Base-by-base conservation (phyloP, 805 yeast species). In the Kodamaea lidongshanica region DNA sequence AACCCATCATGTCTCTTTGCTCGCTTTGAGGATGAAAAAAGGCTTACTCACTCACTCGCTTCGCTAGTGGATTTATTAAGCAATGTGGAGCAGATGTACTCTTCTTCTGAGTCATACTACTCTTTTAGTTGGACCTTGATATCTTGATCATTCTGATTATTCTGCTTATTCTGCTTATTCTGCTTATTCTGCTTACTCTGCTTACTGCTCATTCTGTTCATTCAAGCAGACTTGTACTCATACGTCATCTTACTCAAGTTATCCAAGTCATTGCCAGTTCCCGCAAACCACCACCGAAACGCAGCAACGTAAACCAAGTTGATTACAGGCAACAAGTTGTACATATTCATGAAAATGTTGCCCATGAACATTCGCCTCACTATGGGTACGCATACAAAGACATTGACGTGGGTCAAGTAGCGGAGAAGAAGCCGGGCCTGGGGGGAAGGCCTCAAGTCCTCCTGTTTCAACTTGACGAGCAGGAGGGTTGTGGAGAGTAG, bases 181-280 rank as follows among this genome's bases (percentile, higher is more conserved):
- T n/a, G n/a, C n/a, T n/a, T n/a, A n/a, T n/a, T n/a, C n/a, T n/a
- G n/a, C n/a, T n/a, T n/a, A n/a, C n/a, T n/a, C n/a, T n/a, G n/a
- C n/a, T n/a, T n/a, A n/a, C n/a, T n/a, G n/a, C n/a, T n/a, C n/a
- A n/a, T n/a, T n/a, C n/a, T n/a, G n/a, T n/a, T n/a, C n/a, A n/a
- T n/a, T 27, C 27, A 49, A 3, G 44, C 52, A 17, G 35, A 40
- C 31, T 50, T 50, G 38, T 32, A 50, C 36, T 50, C 48, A 28
- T 50, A 50, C 30, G 37, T 37, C 22, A 46, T 29, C 8, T 30
- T 35, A 24, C 36, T 35, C 21, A 50, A 40, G 7, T 27, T 37
- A 7, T 24, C 23, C 10, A 50, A 38, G 4, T 44, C 44, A 3
- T 18, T 19, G 11, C 32, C 19, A n/a, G 35, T 27, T 12, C 31